Conservation (phyloP, 768 basidiomycete species). For the Psilocybe subaeruginosa region DNA sequence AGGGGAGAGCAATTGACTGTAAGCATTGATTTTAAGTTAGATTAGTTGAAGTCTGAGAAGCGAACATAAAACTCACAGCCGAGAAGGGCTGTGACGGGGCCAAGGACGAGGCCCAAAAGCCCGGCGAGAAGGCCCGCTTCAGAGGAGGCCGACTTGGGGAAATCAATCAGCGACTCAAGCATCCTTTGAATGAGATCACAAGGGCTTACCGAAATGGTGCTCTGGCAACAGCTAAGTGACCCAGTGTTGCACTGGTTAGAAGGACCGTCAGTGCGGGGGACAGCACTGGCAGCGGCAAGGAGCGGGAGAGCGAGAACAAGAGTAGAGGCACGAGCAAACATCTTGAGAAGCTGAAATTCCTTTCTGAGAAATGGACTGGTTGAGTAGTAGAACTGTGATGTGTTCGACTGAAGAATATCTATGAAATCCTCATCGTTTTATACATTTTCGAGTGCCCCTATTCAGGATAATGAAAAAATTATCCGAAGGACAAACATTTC, state of each 20-base stretch:
- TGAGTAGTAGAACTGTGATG: constrained; percentile 7
- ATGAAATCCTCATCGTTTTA: not conserved
- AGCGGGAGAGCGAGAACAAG: constrained; percentile 25
- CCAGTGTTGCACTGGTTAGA: constrained; percentile 26
- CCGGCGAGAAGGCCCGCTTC: constrained; percentile 18
- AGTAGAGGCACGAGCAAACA: constrained; percentile 22
- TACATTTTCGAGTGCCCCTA: not conserved
- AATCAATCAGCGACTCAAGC: too few species aligned
- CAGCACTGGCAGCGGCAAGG: constrained; percentile 23
- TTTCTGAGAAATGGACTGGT: constrained; percentile 4
- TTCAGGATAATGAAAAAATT: not conserved
- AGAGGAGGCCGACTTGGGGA: not conserved
- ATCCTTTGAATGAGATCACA: constrained; percentile 4
- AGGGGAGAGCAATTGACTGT: constrained; percentile 34
- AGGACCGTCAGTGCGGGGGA: constrained; percentile 17
- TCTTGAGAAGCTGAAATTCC: constrained; percentile 13
- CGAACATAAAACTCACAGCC: constrained; percentile 14
- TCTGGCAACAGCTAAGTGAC: constrained; percentile 30
- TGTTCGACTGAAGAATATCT: constrained; percentile 9
- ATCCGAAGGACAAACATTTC: not conserved
- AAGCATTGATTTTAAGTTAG: not conserved
- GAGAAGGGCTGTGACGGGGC: constrained; percentile 18
- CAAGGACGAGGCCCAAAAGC: constrained; percentile 29
- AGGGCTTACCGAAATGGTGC: constrained; percentile 16
- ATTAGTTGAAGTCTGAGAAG: not conserved